Percentiles rank a stretch among this genome's conserved stretches.
Evolutionary conservation across 1,284 basidiomycete genomes (phyloP).

Genomic region (Moesziomyces parantarcticus): DNA sequence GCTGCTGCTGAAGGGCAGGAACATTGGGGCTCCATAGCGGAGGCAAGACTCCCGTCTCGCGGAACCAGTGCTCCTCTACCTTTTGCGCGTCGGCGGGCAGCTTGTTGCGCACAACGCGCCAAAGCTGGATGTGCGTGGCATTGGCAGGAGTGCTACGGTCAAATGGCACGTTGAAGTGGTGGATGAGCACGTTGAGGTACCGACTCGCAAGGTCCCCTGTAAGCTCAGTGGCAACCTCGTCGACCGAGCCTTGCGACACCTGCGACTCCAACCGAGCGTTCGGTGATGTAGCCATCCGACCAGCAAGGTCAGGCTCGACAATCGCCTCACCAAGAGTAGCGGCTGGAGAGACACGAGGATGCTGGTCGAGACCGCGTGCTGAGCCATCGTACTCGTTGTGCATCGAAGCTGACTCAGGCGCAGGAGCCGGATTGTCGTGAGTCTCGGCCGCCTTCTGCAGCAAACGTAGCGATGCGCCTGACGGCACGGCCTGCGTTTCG

Average conservation of each 20-base stretch:
- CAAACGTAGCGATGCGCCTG: neutral
- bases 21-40: constrained; percentile 22
- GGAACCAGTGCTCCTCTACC: constrained; percentile 46
- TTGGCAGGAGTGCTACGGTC: constrained; percentile 3
- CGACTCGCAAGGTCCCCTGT: constrained; percentile 36
- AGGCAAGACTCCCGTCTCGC: constrained; percentile 30
- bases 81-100: constrained; percentile 32
- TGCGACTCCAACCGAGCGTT: constrained; percentile 3
- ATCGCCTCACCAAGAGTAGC: too few relatives aligned
- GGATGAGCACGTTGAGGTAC: constrained; percentile 48
- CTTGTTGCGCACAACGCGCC: constrained; percentile 17
- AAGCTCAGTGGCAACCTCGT: constrained; percentile 8
- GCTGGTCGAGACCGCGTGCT: too few relatives aligned
- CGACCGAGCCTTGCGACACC: constrained; percentile 9
- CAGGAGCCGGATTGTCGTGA: too few relatives aligned
- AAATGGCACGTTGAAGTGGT: constrained; percentile 37
- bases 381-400: too few relatives aligned
- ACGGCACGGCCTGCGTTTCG: constrained; percentile 22
- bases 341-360: too few relatives aligned
- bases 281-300: neutral
- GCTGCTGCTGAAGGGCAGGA: too few relatives aligned
- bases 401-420: too few relatives aligned
- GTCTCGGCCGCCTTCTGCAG: too few relatives aligned
- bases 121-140: constrained; percentile 28
- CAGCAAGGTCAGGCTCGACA: too few relatives aligned